A percentile compares a stretch with the other conserved stretches of the same genome.
phyloP scores from a whole-genome alignment of 805 yeast species.

The Candida succiphila region DNA sequence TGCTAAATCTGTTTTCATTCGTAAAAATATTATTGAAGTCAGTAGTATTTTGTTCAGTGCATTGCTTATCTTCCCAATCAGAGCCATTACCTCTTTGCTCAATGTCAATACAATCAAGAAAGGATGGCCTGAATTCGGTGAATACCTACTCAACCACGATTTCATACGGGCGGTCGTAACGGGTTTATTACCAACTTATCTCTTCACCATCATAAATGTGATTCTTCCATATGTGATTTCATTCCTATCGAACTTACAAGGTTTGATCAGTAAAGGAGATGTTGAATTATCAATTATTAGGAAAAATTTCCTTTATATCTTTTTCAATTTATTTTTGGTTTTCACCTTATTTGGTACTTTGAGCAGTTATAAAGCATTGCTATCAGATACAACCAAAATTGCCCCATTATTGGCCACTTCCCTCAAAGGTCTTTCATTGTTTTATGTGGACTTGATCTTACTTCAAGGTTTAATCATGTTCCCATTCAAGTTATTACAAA shows the following conservation, averaged over 20 bases:
- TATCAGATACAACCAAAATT: slow-evolving; percentile 49
- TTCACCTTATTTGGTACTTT: slow-evolving; percentile 54
- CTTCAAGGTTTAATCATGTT: slow-evolving; percentile 64
- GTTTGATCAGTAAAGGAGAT: slow-evolving; percentile 46
- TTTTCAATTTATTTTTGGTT: slow-evolving; percentile 51
- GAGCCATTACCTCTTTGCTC: slow-evolving; percentile 46
- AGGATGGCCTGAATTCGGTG: slow-evolving; percentile 51
- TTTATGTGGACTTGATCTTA: slow-evolving; percentile 51
- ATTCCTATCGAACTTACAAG: slow-evolving; percentile 39
- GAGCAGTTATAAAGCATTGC: slow-evolving; percentile 46
- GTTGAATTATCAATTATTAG: slow-evolving; percentile 45
- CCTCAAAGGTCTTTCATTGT: slow-evolving; percentile 39
- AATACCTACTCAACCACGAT: slow-evolving; percentile 38
- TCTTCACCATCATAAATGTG: slow-evolving; percentile 44
- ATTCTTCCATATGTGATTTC: slow-evolving; percentile 46
- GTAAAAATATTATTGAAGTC: slow-evolving; percentile 21
- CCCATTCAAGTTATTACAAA: slow-evolving; percentile 45
- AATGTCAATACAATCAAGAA: slow-evolving; percentile 46
- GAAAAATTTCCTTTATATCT: slow-evolving; percentile 51
- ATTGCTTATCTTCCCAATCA: slow-evolving; percentile 43
- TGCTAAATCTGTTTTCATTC: slow-evolving; percentile 25
- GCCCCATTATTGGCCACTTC: slow-evolving; percentile 47
- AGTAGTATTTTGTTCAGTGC: slow-evolving; percentile 39
- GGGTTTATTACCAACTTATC: slow-evolving; percentile 52
- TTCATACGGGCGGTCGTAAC: slow-evolving; percentile 47